phyloP scores from a whole-genome alignment of 2,329 filamentous ascomycete genomes.

The Paracoccidioides brasiliensis region DNA sequence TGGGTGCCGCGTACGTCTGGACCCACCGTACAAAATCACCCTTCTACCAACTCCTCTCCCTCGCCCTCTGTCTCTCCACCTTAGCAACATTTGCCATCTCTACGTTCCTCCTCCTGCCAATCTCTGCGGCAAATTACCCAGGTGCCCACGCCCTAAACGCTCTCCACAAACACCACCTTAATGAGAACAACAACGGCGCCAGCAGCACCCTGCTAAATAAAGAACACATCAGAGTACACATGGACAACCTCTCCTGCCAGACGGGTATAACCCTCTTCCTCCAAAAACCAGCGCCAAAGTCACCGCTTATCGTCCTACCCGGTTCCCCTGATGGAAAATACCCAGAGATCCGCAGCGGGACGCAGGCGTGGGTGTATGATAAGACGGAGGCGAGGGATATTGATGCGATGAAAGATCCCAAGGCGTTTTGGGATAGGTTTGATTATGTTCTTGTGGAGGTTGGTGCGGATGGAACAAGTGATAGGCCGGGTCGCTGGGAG shows the following conservation, averaged over 20 bases:
- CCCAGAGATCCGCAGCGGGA: constrained; percentile 10
- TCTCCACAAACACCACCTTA: constrained; percentile 20
- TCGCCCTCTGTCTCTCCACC: constrained; percentile 47
- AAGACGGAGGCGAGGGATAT: constrained; percentile 42
- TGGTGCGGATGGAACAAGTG: constrained; percentile 4
- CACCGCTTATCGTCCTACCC: constrained; percentile 11
- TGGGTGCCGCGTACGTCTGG: constrained; percentile 60
- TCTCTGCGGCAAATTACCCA: constrained; percentile 87
- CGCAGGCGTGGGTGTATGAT: constrained; percentile 42
- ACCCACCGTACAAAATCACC: constrained; percentile 49
- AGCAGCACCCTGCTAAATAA: constrained; percentile 5
- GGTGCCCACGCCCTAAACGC: constrained; percentile 62
- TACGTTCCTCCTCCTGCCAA: constrained; percentile 56
- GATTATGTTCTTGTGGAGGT: constrained; percentile 46
- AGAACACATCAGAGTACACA: constrained; percentile 32
- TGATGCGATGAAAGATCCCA: constrained; percentile 33
- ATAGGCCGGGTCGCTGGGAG: constrained; percentile 36
- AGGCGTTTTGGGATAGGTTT: constrained; percentile 46
- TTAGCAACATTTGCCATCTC: constrained; percentile 48
- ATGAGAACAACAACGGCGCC: constrained; percentile 7
- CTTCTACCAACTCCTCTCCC: constrained; percentile 42
- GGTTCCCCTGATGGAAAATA: constrained; percentile 14
- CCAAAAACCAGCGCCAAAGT: constrained; percentile 23
- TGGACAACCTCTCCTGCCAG: constrained; percentile 50
- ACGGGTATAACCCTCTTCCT: constrained; percentile 51